Percentiles rank a stretch among this genome's conserved stretches.
phyloP scores from a whole-genome alignment of 2,329 filamentous ascomycete genomes.

The Biscogniauxia mediterranea region DNA sequence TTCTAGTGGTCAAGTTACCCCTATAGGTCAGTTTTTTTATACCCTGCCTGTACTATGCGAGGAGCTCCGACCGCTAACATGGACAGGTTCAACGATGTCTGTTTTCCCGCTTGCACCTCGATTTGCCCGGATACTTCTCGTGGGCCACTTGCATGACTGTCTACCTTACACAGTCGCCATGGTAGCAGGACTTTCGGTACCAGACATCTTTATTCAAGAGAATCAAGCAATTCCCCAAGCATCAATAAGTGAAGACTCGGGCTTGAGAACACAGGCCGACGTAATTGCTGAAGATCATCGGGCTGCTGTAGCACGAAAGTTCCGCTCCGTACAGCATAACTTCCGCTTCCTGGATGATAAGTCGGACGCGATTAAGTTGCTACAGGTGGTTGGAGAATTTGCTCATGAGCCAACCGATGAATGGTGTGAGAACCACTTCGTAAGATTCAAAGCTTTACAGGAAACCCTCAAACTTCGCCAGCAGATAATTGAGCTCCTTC shows the following conservation, averaged over 20 bases:
- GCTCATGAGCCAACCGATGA: conserved; percentile 67
- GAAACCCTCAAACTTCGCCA: conserved; percentile 80
- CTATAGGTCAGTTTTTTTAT: neutral
- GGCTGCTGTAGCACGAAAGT: conserved; percentile 59
- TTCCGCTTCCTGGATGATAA: conserved; percentile 79
- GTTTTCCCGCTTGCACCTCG: conserved; percentile 87
- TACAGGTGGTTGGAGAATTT: conserved; percentile 86
- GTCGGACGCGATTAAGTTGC: conserved; percentile 85
- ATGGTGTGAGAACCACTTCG: conserved; percentile 82
- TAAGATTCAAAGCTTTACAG: conserved; percentile 81
- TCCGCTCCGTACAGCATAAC: conserved; percentile 70
- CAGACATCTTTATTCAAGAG: conserved; percentile 83
- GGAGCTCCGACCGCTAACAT: neutral
- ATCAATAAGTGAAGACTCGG: conserved; percentile 40
- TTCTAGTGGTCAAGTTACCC: conserved; percentile 70
- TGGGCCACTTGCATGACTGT: conserved; percentile 80
- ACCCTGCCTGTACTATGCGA: neutral
- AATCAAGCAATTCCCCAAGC: conserved; percentile 65
- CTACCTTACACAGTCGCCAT: conserved; percentile 83
- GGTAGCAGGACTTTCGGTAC: conserved; percentile 83
- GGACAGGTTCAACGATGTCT: conserved; percentile 77
- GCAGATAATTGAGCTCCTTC: conserved; percentile 80
- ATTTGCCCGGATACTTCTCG: conserved; percentile 86
- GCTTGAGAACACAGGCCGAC: conserved; percentile 61
- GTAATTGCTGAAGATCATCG: conserved; percentile 69